phyloP scores from a whole-genome alignment of 2,329 filamentous ascomycete species.

The Cladosporium oxysporum region DNA sequence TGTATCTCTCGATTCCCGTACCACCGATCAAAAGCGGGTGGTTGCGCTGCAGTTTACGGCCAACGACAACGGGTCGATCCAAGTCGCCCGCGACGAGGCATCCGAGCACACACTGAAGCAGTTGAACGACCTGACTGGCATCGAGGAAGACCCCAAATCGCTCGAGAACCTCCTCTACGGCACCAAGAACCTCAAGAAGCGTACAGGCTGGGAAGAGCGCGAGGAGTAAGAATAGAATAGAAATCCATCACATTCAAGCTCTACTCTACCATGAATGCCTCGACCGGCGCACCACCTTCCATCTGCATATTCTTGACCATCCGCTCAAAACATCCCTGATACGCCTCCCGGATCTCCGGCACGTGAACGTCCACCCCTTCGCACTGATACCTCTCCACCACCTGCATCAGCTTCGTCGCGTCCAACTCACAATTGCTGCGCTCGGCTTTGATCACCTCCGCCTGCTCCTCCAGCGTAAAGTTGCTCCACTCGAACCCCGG shows the following conservation, averaged over 20 bases:
- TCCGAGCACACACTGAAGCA: conserved; percentile 20
- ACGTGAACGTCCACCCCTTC: conserved; percentile 50
- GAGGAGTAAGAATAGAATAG: conserved; percentile 3
- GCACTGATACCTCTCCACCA: conserved; percentile 57
- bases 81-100: conserved; percentile 4
- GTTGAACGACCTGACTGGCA: conserved; percentile 25
- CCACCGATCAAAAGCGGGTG: conserved; percentile 16
- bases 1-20: conserved; percentile 26
- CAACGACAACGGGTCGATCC: conserved; percentile 14
- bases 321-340: conserved; percentile 62
- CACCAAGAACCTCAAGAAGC: conserved; percentile 53
- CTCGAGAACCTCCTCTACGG: conserved; percentile 50
- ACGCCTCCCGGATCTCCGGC: conserved; percentile 64
- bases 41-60: neutral
- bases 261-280: neutral
- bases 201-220: conserved; percentile 31
- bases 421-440: conserved; percentile 66
- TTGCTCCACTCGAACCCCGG: conserved; percentile 65
- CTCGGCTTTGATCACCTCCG: conserved; percentile 67
- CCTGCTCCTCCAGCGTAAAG: conserved; percentile 66
- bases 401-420: conserved; percentile 60
- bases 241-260: neutral
- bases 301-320: conserved; percentile 45
- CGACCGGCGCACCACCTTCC: conserved; percentile 19
- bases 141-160: conserved; percentile 38